phyloP scores from a whole-genome alignment of 805 yeast genomes.

The Hanseniaspora occidentalis region DNA sequence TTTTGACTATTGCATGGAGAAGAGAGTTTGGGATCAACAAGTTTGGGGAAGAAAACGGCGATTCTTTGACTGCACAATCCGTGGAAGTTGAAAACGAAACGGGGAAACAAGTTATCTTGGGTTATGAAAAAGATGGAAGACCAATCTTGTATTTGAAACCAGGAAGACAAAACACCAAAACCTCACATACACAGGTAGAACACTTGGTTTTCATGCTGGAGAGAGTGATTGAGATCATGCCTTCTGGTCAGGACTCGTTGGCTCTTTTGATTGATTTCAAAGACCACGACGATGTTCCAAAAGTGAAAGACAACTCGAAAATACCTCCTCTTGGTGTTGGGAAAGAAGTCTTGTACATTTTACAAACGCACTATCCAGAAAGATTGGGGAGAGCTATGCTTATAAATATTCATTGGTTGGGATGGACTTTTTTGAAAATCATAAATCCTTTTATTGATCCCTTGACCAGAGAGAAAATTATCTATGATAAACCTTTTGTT shows the following conservation, averaged over 20 bases:
- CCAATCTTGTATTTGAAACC: constrained; percentile 90
- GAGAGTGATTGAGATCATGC: constrained; percentile 88
- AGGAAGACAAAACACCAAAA: constrained; percentile 90
- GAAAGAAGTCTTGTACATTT: constrained; percentile 80
- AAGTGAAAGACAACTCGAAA: constrained; percentile 43
- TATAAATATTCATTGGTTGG: constrained; percentile 88
- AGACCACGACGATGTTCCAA: constrained; percentile 47
- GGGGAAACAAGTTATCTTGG: constrained; percentile 86
- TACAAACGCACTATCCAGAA: constrained; percentile 97
- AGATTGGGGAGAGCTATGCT: constrained; percentile 85
- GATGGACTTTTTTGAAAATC: constrained; percentile 81
- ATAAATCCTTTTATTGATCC: constrained; percentile 97
- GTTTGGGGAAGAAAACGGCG: constrained; percentile 32
- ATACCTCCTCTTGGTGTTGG: constrained; percentile 86
- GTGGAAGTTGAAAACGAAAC: constrained; percentile 65
- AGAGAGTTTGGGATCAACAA: constrained; percentile 70
- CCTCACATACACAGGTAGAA: constrained; percentile 86
- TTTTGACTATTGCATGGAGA: constrained; percentile 80
- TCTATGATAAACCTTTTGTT: constrained; percentile 79
- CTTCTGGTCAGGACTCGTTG: constrained; percentile 87
- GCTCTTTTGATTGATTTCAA: constrained; percentile 90
- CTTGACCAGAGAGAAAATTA: constrained; percentile 82
- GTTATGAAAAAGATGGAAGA: constrained; percentile 79
- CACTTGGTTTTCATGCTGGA: constrained; percentile 89
- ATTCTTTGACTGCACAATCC: constrained; percentile 40